A percentile compares a stretch with the other conserved stretches of the same genome.
phyloP scores from a whole-genome alignment of 768 basidiomycete species.

The Leccinum subtestaceum region DNA sequence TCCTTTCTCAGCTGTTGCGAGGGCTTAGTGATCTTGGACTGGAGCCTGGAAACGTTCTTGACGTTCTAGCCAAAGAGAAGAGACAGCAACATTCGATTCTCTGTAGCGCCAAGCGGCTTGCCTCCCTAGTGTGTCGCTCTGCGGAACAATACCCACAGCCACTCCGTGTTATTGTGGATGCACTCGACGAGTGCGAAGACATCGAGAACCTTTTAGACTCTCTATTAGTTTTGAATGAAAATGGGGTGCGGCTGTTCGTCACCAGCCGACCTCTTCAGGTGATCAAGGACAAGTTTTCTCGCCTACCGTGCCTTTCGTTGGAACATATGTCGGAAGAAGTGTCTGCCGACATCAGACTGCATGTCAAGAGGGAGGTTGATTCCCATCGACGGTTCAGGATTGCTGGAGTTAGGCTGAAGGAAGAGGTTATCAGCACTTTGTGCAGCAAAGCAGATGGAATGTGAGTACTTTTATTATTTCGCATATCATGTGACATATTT shows the following conservation, averaged over 20 bases:
- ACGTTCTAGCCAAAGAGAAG: neutral
- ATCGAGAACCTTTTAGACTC: constrained; percentile 1
- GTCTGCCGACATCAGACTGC: constrained; percentile 1
- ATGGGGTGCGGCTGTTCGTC: constrained; percentile 2
- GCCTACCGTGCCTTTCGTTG: constrained; percentile 3
- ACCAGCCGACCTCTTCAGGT: constrained; percentile 1
- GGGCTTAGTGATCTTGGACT: neutral
- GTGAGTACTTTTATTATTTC: neutral
- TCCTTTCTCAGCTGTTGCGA: neutral
- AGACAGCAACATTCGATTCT: neutral
- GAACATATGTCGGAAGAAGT: constrained; percentile 1
- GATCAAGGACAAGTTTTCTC: constrained; percentile 7
- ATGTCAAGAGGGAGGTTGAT: constrained; percentile 6
- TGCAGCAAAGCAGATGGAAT: constrained; percentile 10
- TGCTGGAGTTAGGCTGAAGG: neutral
- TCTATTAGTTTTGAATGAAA: neutral
- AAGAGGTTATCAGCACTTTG: neutral
- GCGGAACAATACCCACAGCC: neutral
- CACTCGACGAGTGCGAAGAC: constrained; percentile 17
- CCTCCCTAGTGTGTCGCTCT: neutral
- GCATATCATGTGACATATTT: neutral
- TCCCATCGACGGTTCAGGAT: constrained; percentile 6
- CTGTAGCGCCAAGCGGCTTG: neutral
- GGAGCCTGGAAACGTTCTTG: neutral
- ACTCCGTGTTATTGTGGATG: constrained; percentile 12